Base-by-base conservation (phyloP, 768 basidiomycete genomes). In the Termitomyces sp. region DNA sequence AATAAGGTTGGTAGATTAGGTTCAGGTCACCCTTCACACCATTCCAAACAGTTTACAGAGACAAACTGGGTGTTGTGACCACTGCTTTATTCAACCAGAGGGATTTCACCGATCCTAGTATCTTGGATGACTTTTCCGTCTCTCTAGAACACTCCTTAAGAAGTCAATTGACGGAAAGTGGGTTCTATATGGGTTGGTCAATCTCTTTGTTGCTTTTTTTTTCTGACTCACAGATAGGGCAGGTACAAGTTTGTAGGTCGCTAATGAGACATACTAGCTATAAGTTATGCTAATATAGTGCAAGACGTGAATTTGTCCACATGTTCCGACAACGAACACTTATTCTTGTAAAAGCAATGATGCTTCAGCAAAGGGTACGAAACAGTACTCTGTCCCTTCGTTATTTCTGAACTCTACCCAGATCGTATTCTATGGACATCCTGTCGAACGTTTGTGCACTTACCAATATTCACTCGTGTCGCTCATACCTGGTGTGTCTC, bases 381-480 rank as follows among this genome's bases (percentile, higher is more conserved):
- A 4, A 28, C 6, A n/a, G 12, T 32, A n/a, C 46, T 43, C 28
- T 6, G 2, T 20, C 13, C 22, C 13, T 22, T 42, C 8, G 8
- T 22, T 6, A 12, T 24, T 32, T 48, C 22, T 56, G 26, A 56
- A 14, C n/a, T 36, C 9, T 44, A 28, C 6, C 51, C 67, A 96
- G 94, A 90, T 98, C 58, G 89, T 98, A 87, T 95, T 99, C 71
- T 97, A 83, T 66, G 95, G 95, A 6, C 92, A 96, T 67, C 96
- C 96, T 0, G 96, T 98, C 2, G 97, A 99, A 72, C 86, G 87
- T 47, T 74, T 99, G 20, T 98, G 96, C 74, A 98, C 94, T 26
- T 98, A 93, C 68, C 97, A 99, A 70, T 99, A 99, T 70, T 96
- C 94, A 0, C 79, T 98, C n/a, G 83, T 97, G 48, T 94, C 96